These are phyloP conservation scores for Wallacemonas sp. DNA, from an alignment of 208 protist species.

Conservation along the genomic window DNA sequence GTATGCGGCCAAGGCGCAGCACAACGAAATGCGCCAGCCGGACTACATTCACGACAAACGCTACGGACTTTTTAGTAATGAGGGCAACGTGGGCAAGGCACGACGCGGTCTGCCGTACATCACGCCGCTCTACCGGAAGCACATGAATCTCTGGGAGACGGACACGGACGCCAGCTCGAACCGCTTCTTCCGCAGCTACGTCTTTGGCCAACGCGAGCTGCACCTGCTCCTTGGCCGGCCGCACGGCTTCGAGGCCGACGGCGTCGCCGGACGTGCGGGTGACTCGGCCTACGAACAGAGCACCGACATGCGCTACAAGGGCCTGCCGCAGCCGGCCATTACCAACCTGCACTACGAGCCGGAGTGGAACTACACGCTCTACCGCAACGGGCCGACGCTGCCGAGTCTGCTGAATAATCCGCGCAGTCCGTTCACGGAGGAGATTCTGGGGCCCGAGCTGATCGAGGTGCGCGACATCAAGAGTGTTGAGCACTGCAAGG, in stretches of 20 bases:
- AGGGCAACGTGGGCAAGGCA: constrained; percentile 68
- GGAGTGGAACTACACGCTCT: constrained; percentile 76
- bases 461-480: constrained; percentile 79
- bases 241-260: constrained; percentile 71
- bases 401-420: constrained; percentile 65
- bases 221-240: constrained; percentile 75
- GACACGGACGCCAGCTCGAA: constrained; percentile 88
- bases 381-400: constrained; percentile 52
- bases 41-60: constrained; percentile 87
- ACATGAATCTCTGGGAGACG: constrained; percentile 88
- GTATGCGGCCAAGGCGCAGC: constrained; percentile 79
- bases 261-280: constrained; percentile 51
- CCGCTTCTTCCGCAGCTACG: constrained; percentile 81
- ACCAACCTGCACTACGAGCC: constrained; percentile 86
- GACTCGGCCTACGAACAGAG: constrained; percentile 67
- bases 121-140: constrained; percentile 72
- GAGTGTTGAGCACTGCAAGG: constrained; percentile 80
- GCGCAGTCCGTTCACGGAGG: constrained; percentile 53
- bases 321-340: constrained; percentile 63
- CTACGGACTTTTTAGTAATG: constrained; percentile 83
- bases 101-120: constrained; percentile 73
- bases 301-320: constrained; percentile 79
- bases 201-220: constrained; percentile 75
- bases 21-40: constrained; percentile 81
- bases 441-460: constrained; percentile 79